A percentile compares a stretch with the other conserved stretches of the same genome.
Evolutionary conservation across 140 eudicot genomes (phyloP).

Genomic region (Bidens hawaiensis): DNA sequence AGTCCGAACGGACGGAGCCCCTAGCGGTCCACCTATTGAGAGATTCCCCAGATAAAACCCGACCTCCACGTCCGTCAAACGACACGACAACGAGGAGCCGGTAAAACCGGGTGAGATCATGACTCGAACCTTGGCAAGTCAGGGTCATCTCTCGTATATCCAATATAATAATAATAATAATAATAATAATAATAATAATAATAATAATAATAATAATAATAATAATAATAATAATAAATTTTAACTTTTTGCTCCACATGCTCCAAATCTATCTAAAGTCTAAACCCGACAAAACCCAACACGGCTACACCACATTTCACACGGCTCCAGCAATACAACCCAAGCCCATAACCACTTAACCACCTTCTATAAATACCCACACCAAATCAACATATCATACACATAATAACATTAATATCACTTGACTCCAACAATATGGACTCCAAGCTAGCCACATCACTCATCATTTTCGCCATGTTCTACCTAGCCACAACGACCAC

Average conservation of each 20-base stretch:
- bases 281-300: neutral
- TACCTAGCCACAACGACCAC: conserved; percentile 16
- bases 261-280: neutral
- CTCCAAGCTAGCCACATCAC: neutral
- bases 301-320: conserved; percentile 20
- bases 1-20: too few species aligned
- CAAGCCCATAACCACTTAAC: neutral
- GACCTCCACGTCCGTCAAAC: too few species aligned
- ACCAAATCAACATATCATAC: too few species aligned
- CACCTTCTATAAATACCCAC: conserved; percentile 28
- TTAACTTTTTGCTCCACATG: neutral
- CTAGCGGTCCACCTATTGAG: too few species aligned
- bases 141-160: too few species aligned
- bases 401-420: too few species aligned
- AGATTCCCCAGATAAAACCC: too few species aligned
- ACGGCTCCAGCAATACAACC: conserved; percentile 16
- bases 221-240: neutral
- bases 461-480: conserved; percentile 15
- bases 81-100: too few species aligned
- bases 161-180: too few species aligned
- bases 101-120: too few species aligned
- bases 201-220: neutral
- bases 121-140: too few species aligned
- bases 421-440: neutral
- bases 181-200: neutral